These are phyloP conservation scores for Aspergillus cavernicola DNA, from an alignment of 495 filamentous ascomycete genomes.

Conservation along the genomic window DNA sequence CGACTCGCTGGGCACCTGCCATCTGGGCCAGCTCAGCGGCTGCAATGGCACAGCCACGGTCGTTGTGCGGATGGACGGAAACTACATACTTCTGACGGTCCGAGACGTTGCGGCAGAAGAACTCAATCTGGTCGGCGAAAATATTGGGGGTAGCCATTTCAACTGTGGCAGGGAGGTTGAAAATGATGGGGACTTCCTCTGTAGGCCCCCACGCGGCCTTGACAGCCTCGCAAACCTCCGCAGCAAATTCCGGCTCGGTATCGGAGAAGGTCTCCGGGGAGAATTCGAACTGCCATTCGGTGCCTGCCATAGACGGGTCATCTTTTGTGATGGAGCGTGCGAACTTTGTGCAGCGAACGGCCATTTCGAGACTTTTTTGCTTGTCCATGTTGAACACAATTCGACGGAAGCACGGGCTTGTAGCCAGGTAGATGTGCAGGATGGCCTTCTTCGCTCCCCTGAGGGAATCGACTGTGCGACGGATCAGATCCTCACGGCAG, in stretches of 20 bases:
- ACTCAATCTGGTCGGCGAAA: conserved; percentile 96
- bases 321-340: conserved; percentile 94
- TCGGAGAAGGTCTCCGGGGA: conserved; percentile 97
- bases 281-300: conserved; percentile 95
- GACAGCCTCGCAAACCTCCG: conserved; percentile 87
- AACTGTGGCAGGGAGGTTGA: conserved; percentile 96
- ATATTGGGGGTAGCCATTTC: conserved; percentile 95
- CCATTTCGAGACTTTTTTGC: conserved; percentile 75
- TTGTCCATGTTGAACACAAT: conserved; percentile 87
- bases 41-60: conserved; percentile 83
- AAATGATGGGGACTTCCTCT: conserved; percentile 82
- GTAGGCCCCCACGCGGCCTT: conserved; percentile 93
- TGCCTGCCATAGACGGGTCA: conserved; percentile 65
- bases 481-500: conserved; percentile 89
- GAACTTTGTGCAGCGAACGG: conserved; percentile 80
- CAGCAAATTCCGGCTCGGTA: conserved; percentile 75
- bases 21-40: conserved; percentile 93
- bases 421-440: conserved; percentile 94
- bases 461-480: conserved; percentile 83
- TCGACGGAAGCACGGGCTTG: conserved; percentile 85
- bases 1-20: conserved; percentile 94
- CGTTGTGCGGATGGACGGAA: conserved; percentile 89
- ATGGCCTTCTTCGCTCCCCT: conserved; percentile 93
- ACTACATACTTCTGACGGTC: conserved; percentile 80
- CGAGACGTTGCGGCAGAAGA: conserved; percentile 79